These are phyloP conservation scores for Pneumocystis wakefieldiae DNA, from an alignment of 1,139 yeast genomes.

Conservation along the genomic window DNA sequence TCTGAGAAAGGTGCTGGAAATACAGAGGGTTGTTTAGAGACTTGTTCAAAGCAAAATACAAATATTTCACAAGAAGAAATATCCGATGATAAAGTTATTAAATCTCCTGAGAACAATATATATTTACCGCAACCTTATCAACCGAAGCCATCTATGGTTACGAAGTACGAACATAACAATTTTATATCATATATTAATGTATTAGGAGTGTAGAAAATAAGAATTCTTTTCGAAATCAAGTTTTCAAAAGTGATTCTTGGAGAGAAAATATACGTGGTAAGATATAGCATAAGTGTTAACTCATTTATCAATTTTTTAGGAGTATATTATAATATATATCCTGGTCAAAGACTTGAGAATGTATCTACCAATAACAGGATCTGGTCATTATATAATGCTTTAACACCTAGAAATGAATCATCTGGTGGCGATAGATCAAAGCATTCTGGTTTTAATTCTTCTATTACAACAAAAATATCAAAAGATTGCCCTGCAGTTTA, in stretches of 20 bases:
- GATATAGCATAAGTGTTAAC: not conserved
- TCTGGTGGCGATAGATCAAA: not conserved
- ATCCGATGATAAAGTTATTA: not conserved
- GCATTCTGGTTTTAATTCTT: not conserved
- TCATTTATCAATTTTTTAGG: not conserved
- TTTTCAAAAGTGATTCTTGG: not conserved
- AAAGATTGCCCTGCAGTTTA: constrained; percentile 46
- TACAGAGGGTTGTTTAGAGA: not conserved
- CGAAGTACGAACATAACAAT: not conserved
- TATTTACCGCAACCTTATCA: not conserved
- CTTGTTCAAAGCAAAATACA: not conserved
- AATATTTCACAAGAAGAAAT: not conserved
- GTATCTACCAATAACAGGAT: not conserved
- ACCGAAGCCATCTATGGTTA: not conserved
- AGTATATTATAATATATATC: not conserved
- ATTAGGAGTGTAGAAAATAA: not conserved
- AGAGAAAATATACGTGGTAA: not conserved
- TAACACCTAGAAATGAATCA: not conserved
- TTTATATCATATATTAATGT: not conserved
- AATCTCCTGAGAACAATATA: not conserved
- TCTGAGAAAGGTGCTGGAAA: not conserved
- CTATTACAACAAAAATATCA: not conserved
- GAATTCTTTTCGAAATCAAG: not conserved
- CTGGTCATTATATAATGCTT: not conserved
- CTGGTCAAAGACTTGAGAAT: not conserved